A percentile compares a stretch with the other conserved stretches of the same genome.
phyloP scores from a whole-genome alignment of 148 eudicot species.

The Arbutus unedo region DNA sequence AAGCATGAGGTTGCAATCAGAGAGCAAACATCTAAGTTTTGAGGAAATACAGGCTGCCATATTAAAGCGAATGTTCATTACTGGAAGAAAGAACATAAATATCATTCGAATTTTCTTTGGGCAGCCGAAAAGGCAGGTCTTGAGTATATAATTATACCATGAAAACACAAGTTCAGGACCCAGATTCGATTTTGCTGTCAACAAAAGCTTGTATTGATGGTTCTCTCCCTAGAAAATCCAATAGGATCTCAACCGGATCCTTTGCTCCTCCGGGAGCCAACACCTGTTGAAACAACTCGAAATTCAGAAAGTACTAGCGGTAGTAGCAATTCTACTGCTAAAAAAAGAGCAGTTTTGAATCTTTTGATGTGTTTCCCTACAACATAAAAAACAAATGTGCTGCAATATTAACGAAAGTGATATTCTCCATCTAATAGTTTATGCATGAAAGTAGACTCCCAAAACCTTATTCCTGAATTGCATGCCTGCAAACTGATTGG shows the following conservation, averaged over 20 bases:
- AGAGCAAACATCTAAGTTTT: too few species aligned
- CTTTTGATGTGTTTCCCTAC: neutral
- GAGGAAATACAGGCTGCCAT: too few species aligned
- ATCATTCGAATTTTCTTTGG: too few species aligned
- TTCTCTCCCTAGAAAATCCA: slow-evolving; percentile 84
- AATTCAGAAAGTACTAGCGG: neutral
- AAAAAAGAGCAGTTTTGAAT: neutral
- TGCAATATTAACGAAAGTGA: neutral
- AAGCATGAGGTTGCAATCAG: too few species aligned
- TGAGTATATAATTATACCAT: too few species aligned
- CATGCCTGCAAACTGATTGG: slow-evolving; percentile 77
- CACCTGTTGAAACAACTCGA: slow-evolving; percentile 45
- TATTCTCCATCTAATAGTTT: neutral
- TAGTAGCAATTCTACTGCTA: neutral
- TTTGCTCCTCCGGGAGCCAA: slow-evolving; percentile 90
- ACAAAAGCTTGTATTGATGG: slow-evolving; percentile 85
- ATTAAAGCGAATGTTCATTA: too few species aligned
- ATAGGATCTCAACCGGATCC: slow-evolving; percentile 69
- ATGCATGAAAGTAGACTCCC: neutral
- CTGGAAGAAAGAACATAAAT: too few species aligned
- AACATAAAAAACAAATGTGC: neutral
- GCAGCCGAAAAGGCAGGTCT: too few species aligned
- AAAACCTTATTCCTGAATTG: slow-evolving; percentile 87
- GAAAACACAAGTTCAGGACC: slow-evolving; percentile 9
- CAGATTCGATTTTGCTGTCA: slow-evolving; percentile 43